phyloP scores from a whole-genome alignment of 495 filamentous ascomycete genomes.

The Talaromyces ruber region DNA sequence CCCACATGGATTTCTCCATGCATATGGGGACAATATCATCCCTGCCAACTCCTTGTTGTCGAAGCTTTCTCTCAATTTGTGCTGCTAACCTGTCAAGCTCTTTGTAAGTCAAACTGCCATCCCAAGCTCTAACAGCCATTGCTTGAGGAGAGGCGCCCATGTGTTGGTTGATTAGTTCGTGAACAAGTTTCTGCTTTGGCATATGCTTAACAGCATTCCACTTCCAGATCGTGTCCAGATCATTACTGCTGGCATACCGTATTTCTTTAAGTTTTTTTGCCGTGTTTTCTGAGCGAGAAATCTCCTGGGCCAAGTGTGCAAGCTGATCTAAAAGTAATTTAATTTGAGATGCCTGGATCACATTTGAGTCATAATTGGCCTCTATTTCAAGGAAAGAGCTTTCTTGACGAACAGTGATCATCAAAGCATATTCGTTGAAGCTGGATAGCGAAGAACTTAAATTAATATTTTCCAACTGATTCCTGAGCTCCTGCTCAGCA shows the following conservation, averaged over 20 bases:
- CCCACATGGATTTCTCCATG: constrained; percentile 25
- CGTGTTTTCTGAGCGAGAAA: too few relatives aligned
- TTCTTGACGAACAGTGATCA: neutral
- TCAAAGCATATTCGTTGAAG: neutral
- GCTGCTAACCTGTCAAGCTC: constrained; percentile 14
- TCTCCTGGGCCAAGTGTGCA: neutral
- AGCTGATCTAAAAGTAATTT: neutral
- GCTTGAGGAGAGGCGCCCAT: too few relatives aligned
- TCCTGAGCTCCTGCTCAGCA: neutral
- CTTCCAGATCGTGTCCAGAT: too few relatives aligned
- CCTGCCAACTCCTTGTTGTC: constrained; percentile 11
- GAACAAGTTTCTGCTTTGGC: too few relatives aligned
- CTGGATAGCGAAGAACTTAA: neutral
- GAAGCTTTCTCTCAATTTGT: too few relatives aligned
- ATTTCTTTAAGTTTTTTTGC: too few relatives aligned
- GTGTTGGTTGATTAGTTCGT: too few relatives aligned
- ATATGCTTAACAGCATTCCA: too few relatives aligned
- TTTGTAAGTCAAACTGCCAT: constrained; percentile 12
- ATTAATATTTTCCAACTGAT: neutral
- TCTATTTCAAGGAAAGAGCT: neutral
- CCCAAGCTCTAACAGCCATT: constrained; percentile 4
- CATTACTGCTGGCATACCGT: too few relatives aligned
- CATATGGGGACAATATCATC: constrained; percentile 18
- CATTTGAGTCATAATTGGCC: neutral
- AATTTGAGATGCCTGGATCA: neutral